These are phyloP conservation scores for Monilinia aucupariae DNA, from an alignment of 2,329 filamentous ascomycete species.

Conservation along the genomic window DNA sequence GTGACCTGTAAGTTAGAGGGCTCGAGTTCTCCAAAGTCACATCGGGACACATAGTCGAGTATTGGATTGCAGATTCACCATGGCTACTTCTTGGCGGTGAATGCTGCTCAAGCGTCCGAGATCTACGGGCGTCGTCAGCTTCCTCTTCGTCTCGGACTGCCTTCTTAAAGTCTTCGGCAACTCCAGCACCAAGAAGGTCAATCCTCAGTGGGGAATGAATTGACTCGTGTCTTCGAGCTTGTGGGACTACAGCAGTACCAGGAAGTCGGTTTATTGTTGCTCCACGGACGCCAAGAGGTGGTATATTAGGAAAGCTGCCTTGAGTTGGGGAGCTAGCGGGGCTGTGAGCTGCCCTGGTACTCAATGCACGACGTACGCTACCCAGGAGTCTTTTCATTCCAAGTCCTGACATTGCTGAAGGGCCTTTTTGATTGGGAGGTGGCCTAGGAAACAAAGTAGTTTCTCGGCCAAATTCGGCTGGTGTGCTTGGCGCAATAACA, in stretches of 20 bases:
- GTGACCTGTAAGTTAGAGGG: slow-evolving; percentile 19
- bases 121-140: slow-evolving; percentile 34
- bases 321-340: slow-evolving; percentile 35
- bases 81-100: slow-evolving; percentile 19
- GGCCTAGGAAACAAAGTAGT: slow-evolving; percentile 46
- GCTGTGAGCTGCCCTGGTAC: slow-evolving; percentile 42
- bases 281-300: slow-evolving; percentile 36
- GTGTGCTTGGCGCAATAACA: slow-evolving; percentile 49
- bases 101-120: slow-evolving; percentile 26
- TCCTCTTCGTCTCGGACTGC: slow-evolving; percentile 62
- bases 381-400: slow-evolving; percentile 84
- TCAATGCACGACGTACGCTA: slow-evolving; percentile 76
- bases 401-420: slow-evolving; percentile 59
- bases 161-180: slow-evolving; percentile 72
- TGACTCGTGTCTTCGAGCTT: slow-evolving; percentile 44
- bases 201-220: slow-evolving; percentile 58
- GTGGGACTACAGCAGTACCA: slow-evolving; percentile 55
- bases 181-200: slow-evolving; percentile 74
- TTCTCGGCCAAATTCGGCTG: slow-evolving; percentile 43
- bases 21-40: slow-evolving; percentile 24
- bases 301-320: slow-evolving; percentile 34
- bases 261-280: slow-evolving; percentile 54
- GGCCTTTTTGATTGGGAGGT: slow-evolving; percentile 42
- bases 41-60: slow-evolving; percentile 29
- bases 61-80: slow-evolving; percentile 23